Conservation (phyloP, 345 rosid genomes). For the Moricandia arvensis region DNA sequence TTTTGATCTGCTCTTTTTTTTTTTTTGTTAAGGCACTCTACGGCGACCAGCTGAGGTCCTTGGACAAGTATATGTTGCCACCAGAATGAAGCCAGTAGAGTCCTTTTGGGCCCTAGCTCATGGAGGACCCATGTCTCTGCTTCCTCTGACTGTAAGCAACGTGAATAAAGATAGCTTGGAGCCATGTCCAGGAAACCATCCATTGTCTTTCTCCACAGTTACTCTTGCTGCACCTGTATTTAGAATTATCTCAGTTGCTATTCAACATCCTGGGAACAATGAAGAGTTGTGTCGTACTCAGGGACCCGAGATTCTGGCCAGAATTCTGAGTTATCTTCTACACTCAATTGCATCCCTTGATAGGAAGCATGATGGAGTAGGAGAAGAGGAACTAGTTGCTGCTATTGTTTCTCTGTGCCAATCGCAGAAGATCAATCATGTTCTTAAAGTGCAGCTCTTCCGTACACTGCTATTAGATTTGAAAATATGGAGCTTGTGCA, state of each 20-base stretch:
- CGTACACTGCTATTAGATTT: slow-evolving; percentile 84
- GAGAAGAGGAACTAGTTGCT: slow-evolving; percentile 96
- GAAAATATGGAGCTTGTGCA: slow-evolving; percentile 93
- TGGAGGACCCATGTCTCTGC: slow-evolving; percentile 97
- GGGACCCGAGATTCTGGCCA: slow-evolving; percentile 91
- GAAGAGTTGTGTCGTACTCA: slow-evolving; percentile 75
- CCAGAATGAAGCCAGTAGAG: slow-evolving; percentile 80
- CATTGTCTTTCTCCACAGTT: slow-evolving; percentile 61
- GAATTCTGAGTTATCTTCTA: slow-evolving; percentile 81
- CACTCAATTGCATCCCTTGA: slow-evolving; percentile 71
- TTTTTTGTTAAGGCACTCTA: slow-evolving; percentile 55
- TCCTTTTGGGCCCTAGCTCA: slow-evolving; percentile 95
- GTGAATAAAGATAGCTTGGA: slow-evolving; percentile 74
- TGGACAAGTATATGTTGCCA: slow-evolving; percentile 96
- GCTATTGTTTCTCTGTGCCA: slow-evolving; percentile 92
- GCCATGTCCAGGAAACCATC: slow-evolving; percentile 60
- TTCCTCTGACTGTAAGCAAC: slow-evolving; percentile 76
- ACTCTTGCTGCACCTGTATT: slow-evolving; percentile 89
- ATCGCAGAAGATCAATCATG: slow-evolving; percentile 78
- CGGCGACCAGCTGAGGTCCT: slow-evolving; percentile 98
- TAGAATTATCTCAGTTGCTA: slow-evolving; percentile 75
- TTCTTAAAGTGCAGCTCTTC: slow-evolving; percentile 92
- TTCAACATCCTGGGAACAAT: slow-evolving; percentile 84
- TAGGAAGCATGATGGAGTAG: slow-evolving; percentile 65
- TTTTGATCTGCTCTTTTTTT: slow-evolving; percentile 18